These are phyloP conservation scores for Zoysia pacifica DNA, from an alignment of 176 grass and related monocot species.

Conservation along the genomic window DNA sequence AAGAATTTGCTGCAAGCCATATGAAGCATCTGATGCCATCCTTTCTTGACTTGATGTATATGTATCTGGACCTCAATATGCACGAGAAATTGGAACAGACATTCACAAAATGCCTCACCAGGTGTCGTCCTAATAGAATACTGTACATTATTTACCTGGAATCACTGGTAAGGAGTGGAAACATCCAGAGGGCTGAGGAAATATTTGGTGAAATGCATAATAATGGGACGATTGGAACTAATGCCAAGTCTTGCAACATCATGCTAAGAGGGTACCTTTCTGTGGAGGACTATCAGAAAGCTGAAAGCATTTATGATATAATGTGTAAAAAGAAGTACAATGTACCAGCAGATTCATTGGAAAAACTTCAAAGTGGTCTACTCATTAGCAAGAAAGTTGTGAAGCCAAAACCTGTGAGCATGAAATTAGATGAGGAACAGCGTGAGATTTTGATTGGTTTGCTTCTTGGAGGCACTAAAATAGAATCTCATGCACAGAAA, in stretches of 20 bases:
- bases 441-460: conserved; percentile 95
- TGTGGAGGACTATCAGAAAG: conserved; percentile 68
- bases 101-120: conserved; percentile 69
- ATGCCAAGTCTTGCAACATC: conserved; percentile 75
- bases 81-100: conserved; percentile 66
- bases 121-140: conserved; percentile 77
- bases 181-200: conserved; percentile 69
- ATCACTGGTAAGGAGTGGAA: conserved; percentile 65
- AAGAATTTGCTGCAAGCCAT: conserved; percentile 66
- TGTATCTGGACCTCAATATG: conserved; percentile 83
- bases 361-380: conserved; percentile 73
- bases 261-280: conserved; percentile 81
- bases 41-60: conserved; percentile 74
- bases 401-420: conserved; percentile 63
- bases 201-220: conserved; percentile 85
- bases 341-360: conserved; percentile 51
- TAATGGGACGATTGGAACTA: conserved; percentile 79
- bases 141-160: conserved; percentile 82
- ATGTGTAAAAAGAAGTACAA: conserved; percentile 93
- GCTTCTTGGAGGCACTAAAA: conserved; percentile 75
- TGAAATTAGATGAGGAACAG: conserved; percentile 80
- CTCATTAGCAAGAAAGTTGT: conserved; percentile 65
- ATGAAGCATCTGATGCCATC: conserved; percentile 95
- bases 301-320: conserved; percentile 77
- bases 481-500: conserved; percentile 66